Base-by-base conservation (phyloP, 345 rosid species). In the Corchorus capsularis region DNA sequence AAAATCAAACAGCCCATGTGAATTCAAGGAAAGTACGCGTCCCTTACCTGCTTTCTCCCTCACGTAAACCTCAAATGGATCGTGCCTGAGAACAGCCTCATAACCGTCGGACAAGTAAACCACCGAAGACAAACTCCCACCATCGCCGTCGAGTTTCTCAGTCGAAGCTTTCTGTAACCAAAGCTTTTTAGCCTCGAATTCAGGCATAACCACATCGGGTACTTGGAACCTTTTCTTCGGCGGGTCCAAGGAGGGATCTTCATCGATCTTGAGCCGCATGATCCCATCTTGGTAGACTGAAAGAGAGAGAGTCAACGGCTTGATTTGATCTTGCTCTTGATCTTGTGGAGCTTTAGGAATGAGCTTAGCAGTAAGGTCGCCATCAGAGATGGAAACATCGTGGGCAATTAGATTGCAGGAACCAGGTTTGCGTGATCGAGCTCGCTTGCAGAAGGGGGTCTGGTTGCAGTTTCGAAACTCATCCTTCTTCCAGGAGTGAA, bases 361-460 rank as follows among this genome's bases (percentile, higher is more conserved):
- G 13, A 96, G 92, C 80, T 86, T 90, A 72, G 98, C 99, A n/a
- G 87, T 86, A 45, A 96, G 85, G 80, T 87, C 88, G 14, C 99
- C 99, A 7, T 88, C 89, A 71, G 91, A 79, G 74, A 96, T 69
- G 79, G 87, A 49, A 63, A 94, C 91, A 59, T 90, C 82, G 37
- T 76, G 43, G 70, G 86, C 97, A 76, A 76, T 49, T 8, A 90
- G 73, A 75, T 89, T 78, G 79, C 82, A 90, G 70, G 87, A 59
- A 7, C 93, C 95, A 56, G 98, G 97, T 35, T 85, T 63, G 47
- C 94, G 95, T 46, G 86, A 79, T 75, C 99, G 92, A 79, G 93
- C 94, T 45, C 94, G 97, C 81, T 92, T 90, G 93, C 99, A 96
- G 83, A 96, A 96, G 3, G 99, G 99, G 56, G 97, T 91, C 76